Base-by-base conservation (phyloP, 768 basidiomycete species). In the Termitomyces heimii region DNA sequence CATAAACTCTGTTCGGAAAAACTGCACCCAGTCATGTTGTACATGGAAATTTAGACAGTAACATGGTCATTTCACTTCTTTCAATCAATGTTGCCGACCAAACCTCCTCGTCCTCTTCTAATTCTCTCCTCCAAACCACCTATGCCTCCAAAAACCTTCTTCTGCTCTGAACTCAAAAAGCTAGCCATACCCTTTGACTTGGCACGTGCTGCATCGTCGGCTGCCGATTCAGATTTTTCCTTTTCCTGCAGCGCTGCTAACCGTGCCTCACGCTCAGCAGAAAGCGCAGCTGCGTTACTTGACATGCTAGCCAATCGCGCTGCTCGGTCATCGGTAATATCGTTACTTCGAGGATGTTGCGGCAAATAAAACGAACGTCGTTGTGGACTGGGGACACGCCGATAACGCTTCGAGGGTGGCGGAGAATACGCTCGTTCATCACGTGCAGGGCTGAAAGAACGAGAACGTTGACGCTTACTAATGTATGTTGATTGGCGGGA, bases 241-340 rank as follows among this genome's bases (percentile, higher is more conserved):
- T 84, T 83, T 67, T 84, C 85, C 28, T 92, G 73, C 55, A 92
- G 68, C 18, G 77, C 75, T 3, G 83, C 76, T 10, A 98, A 74
- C 22, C 89, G 83, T 60, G 85, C 82, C 58, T 88, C 82, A 26
- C 95, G 84, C 45, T 93, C 85, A 0, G 70, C 69, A 46, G 82
- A 80, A 74, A 93, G 78, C 8, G 71, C 69, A n/a, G 75, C 69
- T 1, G 96, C 96, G 57, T 87, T 83, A 2, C 79, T 72, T 24
- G 86, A 73, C 96, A 98, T 98, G 5, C 93, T 89, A 0, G 92
- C 95, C 29, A 98, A 76, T n/a, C 91, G 86, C 28, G 90, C 89
- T 3, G 86, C 85, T 34, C 94, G 87, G 29, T 86, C 88, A 1
- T 79, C 76, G 8, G 71, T 67, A 52, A 65, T 63, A 53, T 44